Base-by-base conservation (phyloP, 371 early-diverging fungal species). In the Actinomucor elegans region DNA sequence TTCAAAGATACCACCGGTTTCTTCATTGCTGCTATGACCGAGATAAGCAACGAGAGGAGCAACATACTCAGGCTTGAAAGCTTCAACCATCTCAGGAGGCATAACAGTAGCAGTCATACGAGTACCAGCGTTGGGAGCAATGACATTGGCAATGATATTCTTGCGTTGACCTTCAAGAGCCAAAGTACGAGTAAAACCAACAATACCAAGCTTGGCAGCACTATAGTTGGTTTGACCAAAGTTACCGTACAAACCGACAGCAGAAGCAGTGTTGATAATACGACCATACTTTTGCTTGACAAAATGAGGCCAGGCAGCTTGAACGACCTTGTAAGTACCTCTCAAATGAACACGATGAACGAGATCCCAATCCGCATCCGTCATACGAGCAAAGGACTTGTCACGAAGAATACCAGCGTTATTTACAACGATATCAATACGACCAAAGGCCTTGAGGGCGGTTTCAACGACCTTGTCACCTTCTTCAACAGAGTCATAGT, bases 171-270 rank as follows among this genome's bases (percentile, higher is more conserved):
- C 99, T 73, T 99, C 99, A 37, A 87, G 77, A 35, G 99, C 98
- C 55, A 99, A 77, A 14, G 98, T 90, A 62, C 86, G 79, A 65
- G 94, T 88, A 54, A 99, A 84, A 34, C 96, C 95, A 49, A 91
- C 89, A 18, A 97, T 77, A 36, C 94, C 98, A 50, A 93, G 82
- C 76, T 99, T 99, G 49, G 98, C 96, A 71, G 94, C 79, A 52
- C 82, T 81, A 80, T 98, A 98, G 87, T 98, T 97, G 51, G 96
- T 90, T 73, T 97, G 97, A 42, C 99, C 99, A 87, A 96, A 98
- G 91, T 98, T 99, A 62, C 98, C 98, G 71, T 98, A 97, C 40
- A 98, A 80, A 61, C 98, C 99, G 36, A 97, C 98, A 34, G 97
- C 92, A 21, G 97, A 97, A 24, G 93, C 86, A 43, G 91, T 90